Base-by-base conservation (phyloP, 2,329 filamentous ascomycete species). In the Karstenula rhodostoma region DNA sequence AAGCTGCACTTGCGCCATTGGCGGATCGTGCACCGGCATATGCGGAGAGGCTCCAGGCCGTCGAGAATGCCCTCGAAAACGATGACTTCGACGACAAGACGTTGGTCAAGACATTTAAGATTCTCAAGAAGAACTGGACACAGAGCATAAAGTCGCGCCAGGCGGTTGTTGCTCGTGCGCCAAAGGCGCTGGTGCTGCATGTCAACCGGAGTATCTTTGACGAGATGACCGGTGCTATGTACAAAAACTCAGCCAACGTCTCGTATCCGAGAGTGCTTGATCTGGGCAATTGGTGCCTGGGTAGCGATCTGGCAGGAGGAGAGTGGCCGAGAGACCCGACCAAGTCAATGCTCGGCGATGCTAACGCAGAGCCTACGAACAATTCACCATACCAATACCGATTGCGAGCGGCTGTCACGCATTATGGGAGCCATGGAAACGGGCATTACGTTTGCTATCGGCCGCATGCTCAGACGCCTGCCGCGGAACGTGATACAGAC, bases 381-480 rank as follows among this genome's bases (percentile, higher is more conserved):
- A 46, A 59, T 7, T 73, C 72, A 22, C 72, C 70, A 1, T 76
- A 75, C 19, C 71, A 89, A 1, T 98, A 96, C 74, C 87, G 92
- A 72, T 82, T 98, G 17, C 87, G 90, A 56, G 93, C 94, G 32
- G 91, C 94, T 0, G 87, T 98, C 10, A 95, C 93, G 0, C 95
- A 98, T 74, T 92, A 91, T 63, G 95, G 95, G 4, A 85, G 91
- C 33, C 95, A 98, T 75, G 93, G 97, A 63, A 97, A 96, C 69
- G 95, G 95, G 0, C 95, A 99, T 79, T 98, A 99, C 69, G 89
- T 97, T 42, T 96, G 93, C 75, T 97, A 95, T 77, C 86, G 92
- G 54, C 91, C 90, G 70, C 89, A 92, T 70, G 83, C 86, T 44
- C 48, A 51, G 56, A 22, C 63, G 25, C 48, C 42, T 44, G 17